Evolutionary conservation across 2,329 filamentous ascomycete genomes (phyloP).

Genomic region (Mollisiaceae sp.): DNA sequence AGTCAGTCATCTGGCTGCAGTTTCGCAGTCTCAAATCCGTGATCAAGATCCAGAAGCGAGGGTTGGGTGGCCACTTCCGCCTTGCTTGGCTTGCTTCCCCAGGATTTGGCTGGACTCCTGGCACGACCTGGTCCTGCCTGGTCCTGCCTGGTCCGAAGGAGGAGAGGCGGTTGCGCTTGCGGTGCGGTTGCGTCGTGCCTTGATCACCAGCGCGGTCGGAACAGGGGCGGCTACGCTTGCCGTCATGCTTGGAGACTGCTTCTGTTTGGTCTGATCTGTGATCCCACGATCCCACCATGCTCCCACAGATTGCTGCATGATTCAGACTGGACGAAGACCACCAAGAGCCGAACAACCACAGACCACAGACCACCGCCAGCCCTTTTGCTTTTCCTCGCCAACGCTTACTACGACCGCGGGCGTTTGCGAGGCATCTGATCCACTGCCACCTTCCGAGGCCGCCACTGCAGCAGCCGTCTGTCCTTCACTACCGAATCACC

Average conservation of each 20-base stretch:
- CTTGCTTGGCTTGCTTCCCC: background rate
- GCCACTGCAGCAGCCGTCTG: background rate
- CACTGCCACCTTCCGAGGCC: background rate
- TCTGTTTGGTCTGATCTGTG: background rate
- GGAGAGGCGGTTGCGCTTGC: too few relatives aligned
- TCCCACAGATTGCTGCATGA: background rate
- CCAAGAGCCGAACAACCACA: background rate
- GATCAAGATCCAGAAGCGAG: background rate
- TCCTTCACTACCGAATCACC: background rate
- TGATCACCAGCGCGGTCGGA: background rate
- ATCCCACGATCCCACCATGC: background rate
- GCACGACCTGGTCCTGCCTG: too few relatives aligned
- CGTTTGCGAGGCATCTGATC: constrained; percentile 5
- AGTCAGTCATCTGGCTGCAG: background rate
- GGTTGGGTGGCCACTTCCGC: background rate
- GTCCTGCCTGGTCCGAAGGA: too few relatives aligned
- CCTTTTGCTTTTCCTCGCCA: background rate
- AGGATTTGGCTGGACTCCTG: background rate
- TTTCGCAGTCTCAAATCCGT: background rate
- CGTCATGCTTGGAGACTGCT: too few relatives aligned
- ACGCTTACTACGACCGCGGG: background rate
- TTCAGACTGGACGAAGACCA: background rate
- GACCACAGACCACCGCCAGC: background rate
- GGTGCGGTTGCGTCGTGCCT: background rate
- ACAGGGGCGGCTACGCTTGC: background rate